These are phyloP conservation scores for Oemleria cerasiformis DNA, from an alignment of 306 rosid genomes.

Conservation along the genomic window DNA sequence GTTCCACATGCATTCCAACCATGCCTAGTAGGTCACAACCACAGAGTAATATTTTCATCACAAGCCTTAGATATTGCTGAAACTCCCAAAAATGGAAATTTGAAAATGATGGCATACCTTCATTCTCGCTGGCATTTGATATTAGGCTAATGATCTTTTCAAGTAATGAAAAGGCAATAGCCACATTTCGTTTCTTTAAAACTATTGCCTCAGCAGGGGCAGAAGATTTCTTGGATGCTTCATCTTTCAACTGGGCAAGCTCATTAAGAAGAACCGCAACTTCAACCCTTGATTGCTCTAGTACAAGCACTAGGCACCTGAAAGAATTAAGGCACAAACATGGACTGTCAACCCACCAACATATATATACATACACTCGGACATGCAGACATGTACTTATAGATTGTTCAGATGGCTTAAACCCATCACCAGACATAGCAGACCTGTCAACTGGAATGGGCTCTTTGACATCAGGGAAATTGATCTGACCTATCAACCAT, in stretches of 20 bases:
- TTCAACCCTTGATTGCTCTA: slow-evolving; percentile 95
- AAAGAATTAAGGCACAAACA: slow-evolving; percentile 22
- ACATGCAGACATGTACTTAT: not conserved
- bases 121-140: slow-evolving; percentile 55
- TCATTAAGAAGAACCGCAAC: slow-evolving; percentile 88
- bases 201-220: slow-evolving; percentile 49
- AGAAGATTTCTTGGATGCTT: slow-evolving; percentile 64
- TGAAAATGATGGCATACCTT: slow-evolving; percentile 43
- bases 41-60: not conserved
- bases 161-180: slow-evolving; percentile 75
- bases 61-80: not conserved
- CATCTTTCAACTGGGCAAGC: slow-evolving; percentile 79
- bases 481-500: slow-evolving; percentile 64
- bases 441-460: slow-evolving; percentile 71
- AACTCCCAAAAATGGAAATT: not conserved
- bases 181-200: slow-evolving; percentile 62
- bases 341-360: slow-evolving; percentile 14
- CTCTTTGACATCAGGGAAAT: slow-evolving; percentile 40
- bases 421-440: slow-evolving; percentile 7
- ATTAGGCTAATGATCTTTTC: slow-evolving; percentile 80
- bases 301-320: slow-evolving; percentile 89
- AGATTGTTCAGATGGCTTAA: not conserved
- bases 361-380: not conserved
- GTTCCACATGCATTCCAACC: not conserved
- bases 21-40: not conserved